Base-by-base conservation (phyloP, 2,329 filamentous ascomycete species). In the Bimuria novae-zelandiae region DNA sequence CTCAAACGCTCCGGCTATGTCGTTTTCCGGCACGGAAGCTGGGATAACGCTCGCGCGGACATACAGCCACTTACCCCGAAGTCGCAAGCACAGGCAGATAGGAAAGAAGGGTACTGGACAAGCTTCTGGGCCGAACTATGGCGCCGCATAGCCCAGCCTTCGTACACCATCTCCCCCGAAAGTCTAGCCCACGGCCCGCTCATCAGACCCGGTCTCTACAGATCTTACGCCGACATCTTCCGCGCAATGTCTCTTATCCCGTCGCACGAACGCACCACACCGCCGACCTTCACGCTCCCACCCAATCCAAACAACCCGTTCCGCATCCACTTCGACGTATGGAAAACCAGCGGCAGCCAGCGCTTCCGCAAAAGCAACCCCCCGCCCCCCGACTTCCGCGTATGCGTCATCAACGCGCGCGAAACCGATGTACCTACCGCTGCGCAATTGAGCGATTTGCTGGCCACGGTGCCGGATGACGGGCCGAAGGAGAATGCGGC, bases 1-100 rank as follows among this genome's bases (percentile, higher is more conserved):
- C 78, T 99, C 63, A 94, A 89, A 70, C 83, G 94, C 45, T 79
- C 84, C 30, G 93, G 94, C 16, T 97, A 96, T 76, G 84, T 88
- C 44, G 84, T 97, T 16, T 79, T 89, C 55, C 84, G 93, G 49
- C 89, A 90, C 83, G 45, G 81, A 75, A 79, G 72, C 76, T 71
- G 75, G 60, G 63, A 72, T 12, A 64, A 72, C 1, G 62, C 70
- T 2, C 61, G 57, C 43, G 65, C 61, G 16, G 59, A 56, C 2
- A 3, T 68, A 2, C 17, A 69, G 16, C 39, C 29, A 23, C 25
- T 45, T 5, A 39, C 49, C 7, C 43, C 50, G 8, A 57, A 51
- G 19, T 17, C 45, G 3, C 35, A 62, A 17, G 49, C 52, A 0
- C 35, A 52, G 16, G 54, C 43, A 7, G 43, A 51, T 19, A 16